These are phyloP conservation scores for Psilocybe cubensis DNA, from an alignment of 768 basidiomycete genomes.

Conservation along the genomic window DNA sequence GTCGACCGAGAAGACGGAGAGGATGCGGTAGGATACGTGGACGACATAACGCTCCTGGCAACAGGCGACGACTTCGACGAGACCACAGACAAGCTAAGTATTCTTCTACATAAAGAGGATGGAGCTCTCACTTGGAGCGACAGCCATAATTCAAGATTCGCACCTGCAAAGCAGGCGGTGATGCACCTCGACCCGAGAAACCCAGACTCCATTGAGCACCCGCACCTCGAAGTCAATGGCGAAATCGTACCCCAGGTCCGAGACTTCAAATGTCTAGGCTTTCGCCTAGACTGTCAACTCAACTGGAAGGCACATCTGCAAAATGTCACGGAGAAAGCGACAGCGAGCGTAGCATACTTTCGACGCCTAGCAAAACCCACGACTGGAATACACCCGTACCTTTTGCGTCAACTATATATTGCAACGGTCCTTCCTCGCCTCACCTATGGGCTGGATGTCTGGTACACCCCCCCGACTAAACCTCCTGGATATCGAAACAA, in stretches of 20 bases:
- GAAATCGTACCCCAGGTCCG: background rate
- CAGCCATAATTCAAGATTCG: conserved; percentile 32
- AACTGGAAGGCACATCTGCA: conserved; percentile 8
- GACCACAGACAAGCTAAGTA: conserved; percentile 7
- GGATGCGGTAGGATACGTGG: conserved; percentile 30
- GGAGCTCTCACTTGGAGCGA: conserved; percentile 29
- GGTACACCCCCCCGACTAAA: too few species aligned
- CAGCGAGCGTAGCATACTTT: too few species aligned
- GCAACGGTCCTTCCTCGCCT: too few species aligned
- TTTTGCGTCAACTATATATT: conserved; percentile 16
- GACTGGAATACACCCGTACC: conserved; percentile 1
- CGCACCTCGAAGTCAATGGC: background rate
- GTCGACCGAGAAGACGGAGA: conserved; percentile 1
- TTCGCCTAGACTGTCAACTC: conserved; percentile 11
- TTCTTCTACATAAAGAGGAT: conserved; percentile 26
- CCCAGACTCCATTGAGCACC: background rate
- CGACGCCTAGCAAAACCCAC: conserved; percentile 3
- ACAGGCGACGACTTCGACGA: conserved; percentile 24
- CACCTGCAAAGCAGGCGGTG: conserved; percentile 31
- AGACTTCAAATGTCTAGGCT: conserved; percentile 14
- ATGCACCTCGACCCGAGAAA: conserved; percentile 6
- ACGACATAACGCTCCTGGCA: conserved; percentile 29
- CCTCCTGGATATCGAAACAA: background rate
- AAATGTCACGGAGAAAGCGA: conserved; percentile 10
- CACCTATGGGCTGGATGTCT: too few species aligned